Conservation (phyloP, 1,284 basidiomycete species). For the Xerocomus cyaneibrunnescens region DNA sequence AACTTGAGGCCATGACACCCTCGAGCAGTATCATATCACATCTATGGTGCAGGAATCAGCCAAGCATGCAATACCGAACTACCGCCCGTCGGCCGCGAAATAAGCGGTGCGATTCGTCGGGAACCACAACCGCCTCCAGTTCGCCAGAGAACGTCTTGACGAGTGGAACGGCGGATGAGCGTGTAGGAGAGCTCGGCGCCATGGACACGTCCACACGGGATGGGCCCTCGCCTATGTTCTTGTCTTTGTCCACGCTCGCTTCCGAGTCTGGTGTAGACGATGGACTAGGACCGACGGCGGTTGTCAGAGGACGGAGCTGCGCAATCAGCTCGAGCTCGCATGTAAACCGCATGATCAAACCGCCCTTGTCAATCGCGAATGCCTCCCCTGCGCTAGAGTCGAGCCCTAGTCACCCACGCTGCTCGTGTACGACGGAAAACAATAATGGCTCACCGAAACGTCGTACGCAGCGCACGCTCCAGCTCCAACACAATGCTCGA, state of each 20-base stretch:
- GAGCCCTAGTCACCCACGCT: background rate
- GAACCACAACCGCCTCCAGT: constrained; percentile 49
- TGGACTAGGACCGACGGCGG: background rate
- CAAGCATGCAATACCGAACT: constrained; percentile 51
- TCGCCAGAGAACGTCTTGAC: constrained; percentile 46
- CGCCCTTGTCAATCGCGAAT: constrained; percentile 36
- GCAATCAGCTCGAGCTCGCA: constrained; percentile 39
- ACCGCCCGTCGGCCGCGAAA: constrained; percentile 53
- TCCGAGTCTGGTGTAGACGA: background rate
- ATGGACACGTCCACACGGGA: background rate
- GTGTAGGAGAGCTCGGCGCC: too few relatives aligned
- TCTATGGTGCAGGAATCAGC: constrained; percentile 21
- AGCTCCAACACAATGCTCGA: constrained; percentile 18
- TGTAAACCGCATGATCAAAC: constrained; percentile 41
- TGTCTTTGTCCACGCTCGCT: background rate
- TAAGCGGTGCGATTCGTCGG: constrained; percentile 50
- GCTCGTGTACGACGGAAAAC: background rate
- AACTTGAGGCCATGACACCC: too few relatives aligned
- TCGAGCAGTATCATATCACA: too few relatives aligned
- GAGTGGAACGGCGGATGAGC: constrained; percentile 15
- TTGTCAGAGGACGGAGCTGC: constrained; percentile 23
- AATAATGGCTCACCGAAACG: constrained; percentile 41
- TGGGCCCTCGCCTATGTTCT: background rate
- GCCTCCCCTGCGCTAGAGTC: constrained; percentile 33
- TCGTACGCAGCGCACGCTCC: constrained; percentile 7